Base-by-base conservation (phyloP, 1,284 basidiomycete species). In the Porphyrellus sp. region DNA sequence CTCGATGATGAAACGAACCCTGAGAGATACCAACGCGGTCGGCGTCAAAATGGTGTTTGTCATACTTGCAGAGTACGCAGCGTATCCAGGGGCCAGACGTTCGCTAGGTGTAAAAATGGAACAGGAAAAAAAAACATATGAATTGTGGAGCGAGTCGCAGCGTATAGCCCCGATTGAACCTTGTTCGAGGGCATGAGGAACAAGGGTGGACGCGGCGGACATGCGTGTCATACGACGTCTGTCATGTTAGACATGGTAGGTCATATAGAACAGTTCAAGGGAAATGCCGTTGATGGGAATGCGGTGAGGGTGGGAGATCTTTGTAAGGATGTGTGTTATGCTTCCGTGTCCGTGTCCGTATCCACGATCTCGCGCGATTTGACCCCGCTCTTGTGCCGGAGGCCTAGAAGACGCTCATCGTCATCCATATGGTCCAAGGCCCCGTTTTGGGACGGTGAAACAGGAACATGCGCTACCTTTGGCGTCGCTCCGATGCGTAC, bases 261-360 rank as follows among this genome's bases (percentile, higher is more conserved):
- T 38, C 21, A 38, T 12, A 23, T 38, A 23, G n/a, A 18, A 23
- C 13, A 15, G 9, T 18, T 24, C n/a, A 41, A 48, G 46, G 42
- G 46, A 58, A 41, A 30, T 3, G 24, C n/a, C 27, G 31, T 20
- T 23, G 37, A 58, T 44, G 34, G 20, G n/a, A n/a, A 41, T 27
- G 39, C 20, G 5, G 15, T 33, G 37, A 37, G 15, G 49, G 49
- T 59, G 46, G 15, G 50, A 52, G 25, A 50, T 30, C 31, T 25
- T 30, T 46, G 43, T 41, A 31, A 18, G n/a, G 20, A 13, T 23
- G 18, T 0, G 5, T 16, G 18, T 50, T 27, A 52, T 12, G 46
- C 25, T 12, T 49, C 55, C 46, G 24, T n/a, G 30, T 61, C 51
- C 16, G 47, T 33, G 47, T 59, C 63, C 15, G 46, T 47, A 16